These are phyloP conservation scores for Fusarium oxysporum DNA, from an alignment of 2,329 filamentous ascomycete species.

Conservation along the genomic window DNA sequence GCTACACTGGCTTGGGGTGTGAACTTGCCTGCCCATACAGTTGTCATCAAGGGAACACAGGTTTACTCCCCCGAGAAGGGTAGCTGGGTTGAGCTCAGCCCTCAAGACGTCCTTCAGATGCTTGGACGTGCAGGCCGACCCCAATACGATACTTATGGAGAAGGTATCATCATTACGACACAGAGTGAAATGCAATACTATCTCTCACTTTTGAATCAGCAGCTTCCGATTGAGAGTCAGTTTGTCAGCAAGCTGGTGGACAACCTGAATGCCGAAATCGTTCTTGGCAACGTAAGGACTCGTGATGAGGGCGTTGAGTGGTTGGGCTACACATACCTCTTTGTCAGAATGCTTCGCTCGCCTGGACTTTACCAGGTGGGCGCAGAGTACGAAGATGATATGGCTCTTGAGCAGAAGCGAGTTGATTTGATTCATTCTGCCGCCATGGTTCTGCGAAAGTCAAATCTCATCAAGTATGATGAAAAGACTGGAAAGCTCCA, in stretches of 20 bases:
- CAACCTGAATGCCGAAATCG: conserved; percentile 95
- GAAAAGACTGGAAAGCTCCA: conserved; percentile 91
- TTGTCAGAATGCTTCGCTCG: conserved; percentile 96
- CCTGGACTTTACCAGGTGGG: conserved; percentile 96
- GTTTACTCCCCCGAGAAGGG: conserved; percentile 99
- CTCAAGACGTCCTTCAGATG: conserved; percentile 98
- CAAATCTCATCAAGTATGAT: conserved; percentile 92
- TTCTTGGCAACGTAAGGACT: conserved; percentile 90
- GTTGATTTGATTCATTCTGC: conserved; percentile 98
- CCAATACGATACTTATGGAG: conserved; percentile 97
- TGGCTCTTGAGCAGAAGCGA: conserved; percentile 91
- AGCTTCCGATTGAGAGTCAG: conserved; percentile 97
- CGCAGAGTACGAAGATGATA: conserved; percentile 93
- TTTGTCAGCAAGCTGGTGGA: conserved; percentile 93
- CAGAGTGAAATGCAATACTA: conserved; percentile 98
- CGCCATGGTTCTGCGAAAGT: conserved; percentile 85
- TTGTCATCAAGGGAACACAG: conserved; percentile 98
- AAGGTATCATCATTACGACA: conserved; percentile 98
- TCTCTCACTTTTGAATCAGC: conserved; percentile 94
- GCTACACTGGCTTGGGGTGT: conserved; percentile 99
- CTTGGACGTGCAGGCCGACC: conserved; percentile 95
- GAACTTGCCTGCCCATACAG: conserved; percentile 95
- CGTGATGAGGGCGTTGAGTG: conserved; percentile 98
- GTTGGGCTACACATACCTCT: conserved; percentile 98
- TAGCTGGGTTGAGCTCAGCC: conserved; percentile 97